A percentile compares a stretch with the other conserved stretches of the same genome.
These are phyloP conservation scores for Aquilaria malaccensis DNA, from an alignment of 345 rosid genomes.

Conservation along the genomic window DNA sequence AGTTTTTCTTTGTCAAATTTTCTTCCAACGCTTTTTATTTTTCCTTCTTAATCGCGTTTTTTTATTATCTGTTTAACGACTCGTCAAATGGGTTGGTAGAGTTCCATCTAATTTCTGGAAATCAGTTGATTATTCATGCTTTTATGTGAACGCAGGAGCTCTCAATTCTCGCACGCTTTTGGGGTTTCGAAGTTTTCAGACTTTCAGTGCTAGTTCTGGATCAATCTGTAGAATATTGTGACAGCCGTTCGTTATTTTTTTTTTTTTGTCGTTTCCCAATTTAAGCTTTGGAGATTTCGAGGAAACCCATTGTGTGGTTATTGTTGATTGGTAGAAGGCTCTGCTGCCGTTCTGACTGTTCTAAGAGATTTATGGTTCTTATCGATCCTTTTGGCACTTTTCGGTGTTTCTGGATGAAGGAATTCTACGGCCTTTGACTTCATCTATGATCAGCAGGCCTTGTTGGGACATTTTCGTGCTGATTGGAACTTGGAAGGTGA, in stretches of 20 bases:
- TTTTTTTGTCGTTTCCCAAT: neutral
- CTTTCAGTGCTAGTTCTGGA: neutral
- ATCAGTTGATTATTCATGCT: neutral
- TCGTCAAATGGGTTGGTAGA: slow-evolving; percentile 11
- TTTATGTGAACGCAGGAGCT: slow-evolving; percentile 12
- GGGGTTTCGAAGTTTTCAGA: neutral
- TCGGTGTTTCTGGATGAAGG: too few relatives aligned
- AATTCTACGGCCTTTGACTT: too few relatives aligned
- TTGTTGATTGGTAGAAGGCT: too few relatives aligned
- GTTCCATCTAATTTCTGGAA: slow-evolving; percentile 5
- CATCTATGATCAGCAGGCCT: too few relatives aligned
- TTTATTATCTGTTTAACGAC: slow-evolving; percentile 1
- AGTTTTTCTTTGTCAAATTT: slow-evolving; percentile 2
- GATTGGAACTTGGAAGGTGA: too few relatives aligned
- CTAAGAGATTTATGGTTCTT: too few relatives aligned
- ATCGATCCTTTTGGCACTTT: too few relatives aligned
- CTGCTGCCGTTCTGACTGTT: too few relatives aligned
- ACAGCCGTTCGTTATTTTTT: neutral
- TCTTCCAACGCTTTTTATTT: neutral
- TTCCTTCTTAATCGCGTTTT: neutral
- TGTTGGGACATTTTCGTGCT: too few relatives aligned
- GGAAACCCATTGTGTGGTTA: too few relatives aligned
- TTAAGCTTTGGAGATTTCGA: too few relatives aligned
- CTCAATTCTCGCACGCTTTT: neutral
- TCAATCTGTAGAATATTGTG: neutral